Evolutionary conservation across 345 rosid species (phyloP).

Genomic region (Lepidium didymum): DNA sequence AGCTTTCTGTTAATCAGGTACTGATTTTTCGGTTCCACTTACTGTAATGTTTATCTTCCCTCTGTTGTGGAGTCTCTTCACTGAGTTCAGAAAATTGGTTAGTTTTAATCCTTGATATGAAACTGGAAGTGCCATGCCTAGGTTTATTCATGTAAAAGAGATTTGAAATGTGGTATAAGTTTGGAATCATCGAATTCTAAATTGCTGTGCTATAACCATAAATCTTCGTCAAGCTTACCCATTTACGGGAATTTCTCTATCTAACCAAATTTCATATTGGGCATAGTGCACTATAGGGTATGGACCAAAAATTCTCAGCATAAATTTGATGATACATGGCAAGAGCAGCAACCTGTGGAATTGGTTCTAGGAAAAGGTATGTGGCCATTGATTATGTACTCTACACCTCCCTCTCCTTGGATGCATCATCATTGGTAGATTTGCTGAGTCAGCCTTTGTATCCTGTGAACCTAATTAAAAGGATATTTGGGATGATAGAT

Average conservation of each 20-base stretch:
- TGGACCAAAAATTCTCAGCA: conserved; percentile 78
- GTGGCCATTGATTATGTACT: neutral
- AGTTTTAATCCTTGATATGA: neutral
- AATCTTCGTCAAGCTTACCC: neutral
- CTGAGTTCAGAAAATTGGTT: neutral
- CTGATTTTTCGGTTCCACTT: neutral
- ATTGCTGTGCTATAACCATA: no score
- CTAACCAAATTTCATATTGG: conserved; percentile 17
- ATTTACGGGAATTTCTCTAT: neutral
- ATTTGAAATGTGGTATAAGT: neutral
- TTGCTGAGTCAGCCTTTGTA: neutral
- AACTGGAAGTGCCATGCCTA: neutral
- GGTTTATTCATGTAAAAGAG: neutral
- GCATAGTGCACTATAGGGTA: conserved; percentile 77
- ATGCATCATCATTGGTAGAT: neutral
- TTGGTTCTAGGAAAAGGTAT: conserved; percentile 84
- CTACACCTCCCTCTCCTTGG: neutral
- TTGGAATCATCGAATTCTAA: neutral
- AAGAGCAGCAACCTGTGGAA: conserved; percentile 77
- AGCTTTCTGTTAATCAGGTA: neutral
- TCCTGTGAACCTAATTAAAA: neutral
- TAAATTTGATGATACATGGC: conserved; percentile 91
- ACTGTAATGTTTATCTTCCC: neutral
- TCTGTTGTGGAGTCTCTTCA: neutral
- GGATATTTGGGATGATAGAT: neutral